Conservation (phyloP, 192 early-diverging fungal genomes). For the Coemansia sp. region DNA sequence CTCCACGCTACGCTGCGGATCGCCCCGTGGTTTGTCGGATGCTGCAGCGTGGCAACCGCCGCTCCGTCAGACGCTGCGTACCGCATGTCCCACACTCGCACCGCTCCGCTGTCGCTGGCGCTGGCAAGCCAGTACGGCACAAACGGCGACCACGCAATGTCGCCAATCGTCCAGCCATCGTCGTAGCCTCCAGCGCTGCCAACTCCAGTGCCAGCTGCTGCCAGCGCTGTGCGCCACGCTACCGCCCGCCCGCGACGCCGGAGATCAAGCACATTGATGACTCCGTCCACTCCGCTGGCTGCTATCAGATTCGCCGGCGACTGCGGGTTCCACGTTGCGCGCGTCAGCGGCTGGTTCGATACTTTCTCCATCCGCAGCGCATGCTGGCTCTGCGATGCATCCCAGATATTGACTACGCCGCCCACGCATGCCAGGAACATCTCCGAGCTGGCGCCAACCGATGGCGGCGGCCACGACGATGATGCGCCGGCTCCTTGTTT, state of each 20-base stretch:
- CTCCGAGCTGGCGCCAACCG: conserved; percentile 16
- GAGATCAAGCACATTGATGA: conserved; percentile 43
- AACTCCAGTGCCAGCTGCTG: background rate
- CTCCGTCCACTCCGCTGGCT: conserved; percentile 36
- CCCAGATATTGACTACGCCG: conserved; percentile 54
- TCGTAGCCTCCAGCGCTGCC: background rate
- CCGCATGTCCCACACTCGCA: conserved; percentile 74
- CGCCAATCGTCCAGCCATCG: conserved; percentile 45
- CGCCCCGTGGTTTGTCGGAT: conserved; percentile 33
- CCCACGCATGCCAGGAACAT: conserved; percentile 51
- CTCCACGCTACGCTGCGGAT: conserved; percentile 62
- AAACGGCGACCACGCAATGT: conserved; percentile 71
- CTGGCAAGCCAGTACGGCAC: conserved; percentile 77
- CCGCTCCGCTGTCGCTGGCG: conserved; percentile 59
- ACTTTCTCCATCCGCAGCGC: conserved; percentile 45
- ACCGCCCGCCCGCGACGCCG: conserved; percentile 50
- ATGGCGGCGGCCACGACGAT: conserved; percentile 26
- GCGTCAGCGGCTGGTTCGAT: conserved; percentile 38
- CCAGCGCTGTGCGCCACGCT: conserved; percentile 57
- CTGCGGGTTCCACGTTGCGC: conserved; percentile 47
- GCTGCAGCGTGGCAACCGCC: conserved; percentile 20
- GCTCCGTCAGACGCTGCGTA: conserved; percentile 54
- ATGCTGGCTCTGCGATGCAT: conserved; percentile 36
- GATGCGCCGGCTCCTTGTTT: background rate
- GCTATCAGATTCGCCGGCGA: conserved; percentile 44